Percentiles rank a stretch among this genome's conserved stretches.
phyloP scores from a whole-genome alignment of 495 filamentous ascomycete genomes.

The Talaromyces liani region DNA sequence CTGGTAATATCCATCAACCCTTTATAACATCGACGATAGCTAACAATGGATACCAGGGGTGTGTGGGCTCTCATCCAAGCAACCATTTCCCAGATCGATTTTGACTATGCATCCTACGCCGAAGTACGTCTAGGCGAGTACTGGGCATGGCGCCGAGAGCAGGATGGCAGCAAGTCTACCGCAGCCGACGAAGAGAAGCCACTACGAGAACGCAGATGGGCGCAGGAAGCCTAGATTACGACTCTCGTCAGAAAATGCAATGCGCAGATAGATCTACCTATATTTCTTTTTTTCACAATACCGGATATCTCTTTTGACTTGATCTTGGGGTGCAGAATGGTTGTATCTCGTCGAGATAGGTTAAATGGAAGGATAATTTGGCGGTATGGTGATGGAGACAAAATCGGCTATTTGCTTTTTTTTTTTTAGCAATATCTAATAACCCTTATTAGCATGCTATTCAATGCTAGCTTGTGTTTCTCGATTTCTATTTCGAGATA shows the following conservation, averaged over 20 bases:
- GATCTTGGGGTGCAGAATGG: too few species aligned
- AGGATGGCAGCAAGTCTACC: conserved; percentile 49
- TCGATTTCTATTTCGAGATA: too few species aligned
- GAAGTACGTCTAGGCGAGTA: conserved; percentile 86
- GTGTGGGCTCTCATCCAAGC: conserved; percentile 97
- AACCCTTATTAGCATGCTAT: neutral
- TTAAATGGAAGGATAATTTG: neutral
- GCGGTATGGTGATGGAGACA: neutral
- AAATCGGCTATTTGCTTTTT: neutral
- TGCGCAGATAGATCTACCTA: neutral
- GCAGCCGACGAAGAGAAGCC: conserved; percentile 52
- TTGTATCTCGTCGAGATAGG: neutral
- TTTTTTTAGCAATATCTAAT: neutral
- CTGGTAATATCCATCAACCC: conserved; percentile 36
- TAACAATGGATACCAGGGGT: conserved; percentile 53
- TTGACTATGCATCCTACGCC: conserved; percentile 92
- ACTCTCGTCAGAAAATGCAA: neutral
- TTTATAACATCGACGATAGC: neutral
- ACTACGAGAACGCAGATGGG: conserved; percentile 79
- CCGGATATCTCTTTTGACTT: neutral
- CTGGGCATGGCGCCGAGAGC: conserved; percentile 83
- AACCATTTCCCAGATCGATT: conserved; percentile 90
- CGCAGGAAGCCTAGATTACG: conserved; percentile 32
- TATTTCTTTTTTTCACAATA: neutral
- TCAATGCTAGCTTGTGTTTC: neutral